A percentile compares a stretch with the other conserved stretches of the same genome.
Conservation (phyloP, 345 rosid genomes). For the Theobroma cacao region DNA sequence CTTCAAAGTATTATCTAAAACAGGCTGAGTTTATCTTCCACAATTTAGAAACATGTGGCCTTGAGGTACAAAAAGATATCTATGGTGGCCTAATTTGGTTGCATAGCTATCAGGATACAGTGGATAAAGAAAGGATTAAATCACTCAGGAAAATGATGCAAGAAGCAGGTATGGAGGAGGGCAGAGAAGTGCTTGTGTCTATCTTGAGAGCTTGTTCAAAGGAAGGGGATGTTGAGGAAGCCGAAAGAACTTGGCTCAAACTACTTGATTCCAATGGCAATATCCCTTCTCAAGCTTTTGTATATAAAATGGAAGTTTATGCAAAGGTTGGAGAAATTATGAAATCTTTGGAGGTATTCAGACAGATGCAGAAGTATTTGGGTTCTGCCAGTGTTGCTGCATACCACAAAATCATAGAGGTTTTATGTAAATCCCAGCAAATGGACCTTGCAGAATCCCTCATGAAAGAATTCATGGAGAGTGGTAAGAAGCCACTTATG, state of each 20-base stretch:
- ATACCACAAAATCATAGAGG: constrained; percentile 76
- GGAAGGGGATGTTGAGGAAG: constrained; percentile 59
- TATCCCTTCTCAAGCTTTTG: constrained; percentile 67
- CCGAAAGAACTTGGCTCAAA: constrained; percentile 66
- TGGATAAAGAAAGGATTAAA: constrained; percentile 55
- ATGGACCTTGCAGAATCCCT: constrained; percentile 57
- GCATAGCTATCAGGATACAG: constrained; percentile 72
- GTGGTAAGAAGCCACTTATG: constrained; percentile 64
- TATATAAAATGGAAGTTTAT: constrained; percentile 76
- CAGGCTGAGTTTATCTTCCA: constrained; percentile 87
- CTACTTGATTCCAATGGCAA: constrained; percentile 30
- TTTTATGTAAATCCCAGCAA: constrained; percentile 48
- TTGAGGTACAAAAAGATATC: constrained; percentile 71
- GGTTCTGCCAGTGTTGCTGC: constrained; percentile 56
- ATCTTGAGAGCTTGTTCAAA: constrained; percentile 72
- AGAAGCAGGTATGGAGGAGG: constrained; percentile 56
- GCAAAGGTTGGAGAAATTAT: constrained; percentile 47
- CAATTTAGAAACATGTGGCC: constrained; percentile 60
- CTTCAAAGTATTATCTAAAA: constrained; percentile 54
- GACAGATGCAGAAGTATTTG: constrained; percentile 57
- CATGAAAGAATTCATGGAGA: constrained; percentile 55
- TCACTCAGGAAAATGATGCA: constrained; percentile 62
- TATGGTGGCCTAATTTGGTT: constrained; percentile 74
- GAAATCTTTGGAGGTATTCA: constrained; percentile 59
- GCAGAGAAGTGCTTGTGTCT: constrained; percentile 61